A percentile compares a stretch with the other conserved stretches of the same genome.
phyloP scores from a whole-genome alignment of 331 rosid species.

The Prunus yedoensis region DNA sequence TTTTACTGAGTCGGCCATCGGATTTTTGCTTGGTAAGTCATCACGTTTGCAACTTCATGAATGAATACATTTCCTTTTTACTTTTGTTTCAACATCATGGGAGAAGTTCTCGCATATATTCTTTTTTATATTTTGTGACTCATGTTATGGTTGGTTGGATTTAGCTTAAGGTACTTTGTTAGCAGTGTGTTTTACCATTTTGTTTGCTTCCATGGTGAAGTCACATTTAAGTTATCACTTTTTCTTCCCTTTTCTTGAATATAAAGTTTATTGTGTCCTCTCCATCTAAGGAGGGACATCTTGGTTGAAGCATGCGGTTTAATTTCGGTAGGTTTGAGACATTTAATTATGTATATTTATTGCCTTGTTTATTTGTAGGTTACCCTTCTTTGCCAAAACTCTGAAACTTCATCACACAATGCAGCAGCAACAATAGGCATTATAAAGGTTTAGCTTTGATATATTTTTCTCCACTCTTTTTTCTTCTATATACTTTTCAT shows the following conservation, averaged over 20 bases:
- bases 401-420: slow-evolving; percentile 56
- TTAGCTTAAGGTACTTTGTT: neutral
- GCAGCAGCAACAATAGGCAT: slow-evolving; percentile 84
- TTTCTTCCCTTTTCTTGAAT: neutral
- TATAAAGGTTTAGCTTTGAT: slow-evolving; percentile 67
- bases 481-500: slow-evolving; percentile 23
- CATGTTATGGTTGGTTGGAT: neutral
- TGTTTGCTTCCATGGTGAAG: neutral
- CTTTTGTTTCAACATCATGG: neutral
- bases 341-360: slow-evolving; percentile 25
- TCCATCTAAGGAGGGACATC: slow-evolving; percentile 1
- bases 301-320: slow-evolving; percentile 14
- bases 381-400: slow-evolving; percentile 84
- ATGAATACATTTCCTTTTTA: too few species aligned
- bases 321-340: slow-evolving; percentile 11
- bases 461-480: slow-evolving; percentile 8
- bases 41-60: too few species aligned
- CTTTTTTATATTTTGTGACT: neutral
- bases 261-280: neutral
- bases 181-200: neutral
- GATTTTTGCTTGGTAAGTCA: too few species aligned
- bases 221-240: neutral
- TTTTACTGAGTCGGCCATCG: neutral
- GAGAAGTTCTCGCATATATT: too few species aligned
- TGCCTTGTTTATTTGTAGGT: slow-evolving; percentile 45